Base-by-base conservation (phyloP, 805 yeast genomes). In the Metschnikowia cerradonensis region DNA sequence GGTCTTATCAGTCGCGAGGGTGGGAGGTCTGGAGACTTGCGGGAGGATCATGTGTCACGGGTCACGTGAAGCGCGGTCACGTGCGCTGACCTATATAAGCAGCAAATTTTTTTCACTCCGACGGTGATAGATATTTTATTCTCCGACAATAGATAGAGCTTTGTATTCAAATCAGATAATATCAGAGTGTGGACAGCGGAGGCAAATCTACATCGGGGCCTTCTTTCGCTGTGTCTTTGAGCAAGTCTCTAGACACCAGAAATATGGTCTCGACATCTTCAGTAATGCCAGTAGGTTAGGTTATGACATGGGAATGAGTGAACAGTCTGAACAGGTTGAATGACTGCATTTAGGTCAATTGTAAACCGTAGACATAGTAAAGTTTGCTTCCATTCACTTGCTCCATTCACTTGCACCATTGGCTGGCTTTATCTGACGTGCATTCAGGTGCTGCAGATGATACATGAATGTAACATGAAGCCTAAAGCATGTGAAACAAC, bases 101-200 rank as follows among this genome's bases (percentile, higher is more conserved):
- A 4, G 41, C 40, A 19, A 44, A 10, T 15, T 45, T 41, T 49
- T 45, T 49, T 34, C 41, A 47, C 8, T 58, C 52, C 41, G 52
- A 53, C 58, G 50, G 52, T 47, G 68, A 67, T 66, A 66, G 67
- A 61, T 57, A 52, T 51, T 40, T 14, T 17, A 35, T n/a, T 46
- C 75, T 69, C 72, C 72, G 72, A 66, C 58, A 50, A 52, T 57
- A 59, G 74, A 62, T 73, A 73, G 77, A 73, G 76, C 77, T 72
- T 67, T 60, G 57, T 62, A 62, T 55, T 44, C 58, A 56, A 32
- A 32, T 49, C 58, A 47, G 55, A 66, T 63, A 65, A 54, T 66
- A 57, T 14, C 59, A 59, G 64, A 70, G 77, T 73, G 76, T 73
- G 77, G 77, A 73, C 76, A 72, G 68, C 73, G 75, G 76, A 73